These are phyloP conservation scores for Circinella umbellata DNA, from an alignment of 371 early-diverging fungal genomes.

Conservation along the genomic window DNA sequence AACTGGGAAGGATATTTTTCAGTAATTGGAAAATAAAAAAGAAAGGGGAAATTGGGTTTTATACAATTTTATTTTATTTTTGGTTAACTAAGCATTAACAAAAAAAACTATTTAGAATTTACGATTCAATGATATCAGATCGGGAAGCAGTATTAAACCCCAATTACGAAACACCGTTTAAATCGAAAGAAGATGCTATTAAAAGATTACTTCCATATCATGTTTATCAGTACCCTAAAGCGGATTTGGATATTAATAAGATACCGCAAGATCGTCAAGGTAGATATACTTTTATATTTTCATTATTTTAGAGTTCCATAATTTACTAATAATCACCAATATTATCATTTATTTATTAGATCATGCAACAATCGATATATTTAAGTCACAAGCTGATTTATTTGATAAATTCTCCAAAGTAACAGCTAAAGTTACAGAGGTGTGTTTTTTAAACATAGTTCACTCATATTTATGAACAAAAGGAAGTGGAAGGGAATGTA, in stretches of 20 bases:
- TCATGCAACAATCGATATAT: conserved; percentile 44
- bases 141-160: conserved; percentile 52
- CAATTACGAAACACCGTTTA: conserved; percentile 65
- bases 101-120: conserved; percentile 21
- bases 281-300: conserved; percentile 12
- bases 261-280: conserved; percentile 51
- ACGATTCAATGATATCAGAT: conserved; percentile 52
- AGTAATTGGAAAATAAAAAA: too few relatives aligned
- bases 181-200: conserved; percentile 63
- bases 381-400: conserved; percentile 43
- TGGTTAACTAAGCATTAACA: too few relatives aligned
- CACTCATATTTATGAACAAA: too few relatives aligned
- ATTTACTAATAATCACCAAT: too few relatives aligned
- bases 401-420: conserved; percentile 38
- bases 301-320: neutral
- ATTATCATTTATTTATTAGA: conserved; percentile 28
- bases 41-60: too few relatives aligned
- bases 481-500: too few relatives aligned
- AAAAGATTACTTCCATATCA: conserved; percentile 75
- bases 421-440: conserved; percentile 27
- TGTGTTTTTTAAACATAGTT: conserved; percentile 12
- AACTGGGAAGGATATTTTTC: neutral
- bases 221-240: conserved; percentile 70
- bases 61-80: too few relatives aligned
- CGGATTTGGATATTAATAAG: conserved; percentile 63